Evolutionary conservation across 2,329 filamentous ascomycete genomes (phyloP), one percentile per base, ranked within the genome.

Genomic region (Lasiodiplodia citricola): DNA sequence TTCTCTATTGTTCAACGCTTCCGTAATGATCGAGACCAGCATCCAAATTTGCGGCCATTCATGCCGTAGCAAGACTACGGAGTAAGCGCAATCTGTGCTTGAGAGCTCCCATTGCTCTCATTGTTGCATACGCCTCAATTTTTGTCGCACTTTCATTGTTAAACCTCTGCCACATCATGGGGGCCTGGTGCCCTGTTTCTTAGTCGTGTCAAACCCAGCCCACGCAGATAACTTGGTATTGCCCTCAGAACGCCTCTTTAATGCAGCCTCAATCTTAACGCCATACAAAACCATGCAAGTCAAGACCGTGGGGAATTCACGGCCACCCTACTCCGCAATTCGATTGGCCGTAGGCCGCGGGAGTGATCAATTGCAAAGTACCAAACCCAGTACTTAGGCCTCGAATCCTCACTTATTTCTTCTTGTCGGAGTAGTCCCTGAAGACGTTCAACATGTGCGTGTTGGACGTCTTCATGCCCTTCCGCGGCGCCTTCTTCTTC

Each of bases 371-470:
- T 13, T 16, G 18, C n/a, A 38, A n/a, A 25, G 3, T 13, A 16
- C 13, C 31, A 37, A 18, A 7, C 13, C 31, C 31, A 6, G 11
- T 38, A 14, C 11, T n/a, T 8, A 18, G 7, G 44, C 13, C 18
- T 21, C 52, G 8, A 25, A 7, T 38, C 31, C 31, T n/a, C 25
- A 47, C 58, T 67, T 74, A 81, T 71, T 80, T 80, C 57, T 79
- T 75, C 73, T 78, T 75, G 68, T 85, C 83, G 13, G 84, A 86
- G 71, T 88, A 94, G 77, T 95, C 92, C 82, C 93, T 90, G 76
- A 97, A 85, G 70, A 97, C 86, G 72, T 91, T 89, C 73, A 86
- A 86, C 93, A 97, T 96, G 78, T 97, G 94, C 35, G 89, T 89
- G 78, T 97, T 97, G 31, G 93, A 96, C 68, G 91, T 90, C 85